Evolutionary conservation across 1,284 basidiomycete species (phyloP), one percentile per base, ranked within the genome.

Genomic region (Ganoderma multipileum): DNA sequence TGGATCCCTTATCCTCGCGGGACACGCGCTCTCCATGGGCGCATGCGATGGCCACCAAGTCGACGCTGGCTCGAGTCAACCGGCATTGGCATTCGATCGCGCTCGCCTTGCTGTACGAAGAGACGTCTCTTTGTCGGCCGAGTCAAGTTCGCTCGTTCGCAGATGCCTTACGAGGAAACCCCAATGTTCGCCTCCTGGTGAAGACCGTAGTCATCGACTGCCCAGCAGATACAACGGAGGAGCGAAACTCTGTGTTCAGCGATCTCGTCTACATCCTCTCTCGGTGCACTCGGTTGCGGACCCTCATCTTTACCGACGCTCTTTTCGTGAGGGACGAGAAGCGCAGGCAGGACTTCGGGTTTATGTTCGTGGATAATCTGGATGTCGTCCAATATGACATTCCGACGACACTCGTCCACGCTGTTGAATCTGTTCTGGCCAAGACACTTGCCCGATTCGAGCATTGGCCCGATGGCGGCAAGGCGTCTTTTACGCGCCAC

Each of bases 181-280:
- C 66, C 6, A 20, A 57, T 16, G 61, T 68, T 12, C n/a, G 50
- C 20, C 36, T 8, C 6, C 52, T 71, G 11, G 64, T 71, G 18
- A 68, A 58, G 41, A 65, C 23, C 26, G 38, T 71, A 20, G 57
- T 71, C 47, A 26, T 68, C 14, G 69, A 71, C 39, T 71, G 66
- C 38, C 69, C 69, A 0, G 69, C 63, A 9, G 50, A 52, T 12
- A 41, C 42, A 18, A 12, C 16, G 39, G 63, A 70, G 39, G 28
- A 63, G 3, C 60, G 63, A 8, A 61, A 66, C 18, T 3, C 18
- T 2, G 60, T 69, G 5, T 39, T 42, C 38, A 18, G 30, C 28
- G 64, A 66, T n/a, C 55, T 69, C 5, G 44, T 44, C 42, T 57
- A 69, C 36, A 69, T 69, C 23, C 36, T 69, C 20, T 28, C 64